Base-by-base conservation (phyloP, 2,329 filamentous ascomycete genomes). In the Lachnellula arida region DNA sequence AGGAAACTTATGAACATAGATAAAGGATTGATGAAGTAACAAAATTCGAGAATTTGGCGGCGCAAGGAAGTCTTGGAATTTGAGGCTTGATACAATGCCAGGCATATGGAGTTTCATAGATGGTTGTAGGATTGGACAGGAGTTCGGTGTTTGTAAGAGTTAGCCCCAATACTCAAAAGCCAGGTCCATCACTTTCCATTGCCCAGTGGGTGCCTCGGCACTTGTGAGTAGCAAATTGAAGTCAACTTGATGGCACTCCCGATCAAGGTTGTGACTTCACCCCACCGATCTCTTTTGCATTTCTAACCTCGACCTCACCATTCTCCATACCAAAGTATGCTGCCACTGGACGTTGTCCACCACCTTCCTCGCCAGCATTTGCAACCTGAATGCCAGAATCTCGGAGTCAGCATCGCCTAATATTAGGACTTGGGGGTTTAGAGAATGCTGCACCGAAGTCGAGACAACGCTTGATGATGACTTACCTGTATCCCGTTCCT, bases 271-370 rank as follows among this genome's bases (percentile, higher is more conserved):
- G 57, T 51, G 66, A 67, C 54, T 67, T 68, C 12, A 65, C 57
- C 11, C 62, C 62, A 48, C 54, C 51, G 39, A 65, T 51, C 25
- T 69, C 68, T 37, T 66, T 69, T 15, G 76, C 76, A 58, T 69
- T 72, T 61, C 77, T 70, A 48, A 86, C 76, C 66, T 85, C 75
- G 14, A 89, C 86, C 11, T 76, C 78, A 3, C 89, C 89, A 68
- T 90, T 88, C 46, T 87, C 82, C 84, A 94, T 89, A 37, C 94
- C 94, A 74, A 97, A 99, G 75, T 97, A 99, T 23, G 91, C 92
- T 28, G 91, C 91, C 12, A 97, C 81, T 0, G 94, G 94, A 75
- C 93, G 96, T 75, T 97, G 91, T 0, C 89, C 91, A 48, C 88
- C 87, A 48, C 84, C 74, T 53, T 79, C 76, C 67, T 78, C 74